phyloP scores from a whole-genome alignment of 345 rosid genomes.

The Gossypium longicalyx region DNA sequence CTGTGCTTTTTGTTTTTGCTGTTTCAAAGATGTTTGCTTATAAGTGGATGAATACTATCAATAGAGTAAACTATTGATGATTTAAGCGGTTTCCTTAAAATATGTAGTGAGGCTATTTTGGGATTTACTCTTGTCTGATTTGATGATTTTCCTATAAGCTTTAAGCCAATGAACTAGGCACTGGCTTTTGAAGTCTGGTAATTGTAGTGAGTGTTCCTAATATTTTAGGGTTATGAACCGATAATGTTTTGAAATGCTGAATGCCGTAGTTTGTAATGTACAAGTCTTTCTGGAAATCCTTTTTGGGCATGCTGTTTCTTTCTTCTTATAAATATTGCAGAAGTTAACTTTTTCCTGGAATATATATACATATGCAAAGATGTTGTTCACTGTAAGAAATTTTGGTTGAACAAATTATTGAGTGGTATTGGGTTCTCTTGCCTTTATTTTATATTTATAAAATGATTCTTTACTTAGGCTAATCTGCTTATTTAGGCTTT shows the following conservation, averaged over 20 bases:
- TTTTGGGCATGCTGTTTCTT: background rate
- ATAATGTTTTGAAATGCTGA: background rate
- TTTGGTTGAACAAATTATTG: background rate
- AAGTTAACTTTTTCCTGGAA: background rate
- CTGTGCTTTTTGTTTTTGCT: background rate
- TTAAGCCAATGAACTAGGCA: background rate
- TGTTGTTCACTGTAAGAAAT: background rate
- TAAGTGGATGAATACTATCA: background rate
- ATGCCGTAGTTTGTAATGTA: background rate
- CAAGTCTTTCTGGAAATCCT: background rate
- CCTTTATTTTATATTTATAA: too few relatives aligned
- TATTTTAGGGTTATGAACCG: background rate
- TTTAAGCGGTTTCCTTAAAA: background rate
- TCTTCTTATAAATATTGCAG: background rate
- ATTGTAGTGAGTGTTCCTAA: background rate
- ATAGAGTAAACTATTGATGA: background rate
- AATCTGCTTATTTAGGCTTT: constrained; percentile 45
- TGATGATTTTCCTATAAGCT: background rate
- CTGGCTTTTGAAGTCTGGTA: background rate
- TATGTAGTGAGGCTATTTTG: background rate
- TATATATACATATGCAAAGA: background rate
- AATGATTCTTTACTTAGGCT: background rate
- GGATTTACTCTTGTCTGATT: background rate
- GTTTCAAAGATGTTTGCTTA: background rate
- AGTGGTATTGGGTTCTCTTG: background rate